Base-by-base conservation (phyloP, 257 asterid genomes). In the Handroanthus guayacan region DNA sequence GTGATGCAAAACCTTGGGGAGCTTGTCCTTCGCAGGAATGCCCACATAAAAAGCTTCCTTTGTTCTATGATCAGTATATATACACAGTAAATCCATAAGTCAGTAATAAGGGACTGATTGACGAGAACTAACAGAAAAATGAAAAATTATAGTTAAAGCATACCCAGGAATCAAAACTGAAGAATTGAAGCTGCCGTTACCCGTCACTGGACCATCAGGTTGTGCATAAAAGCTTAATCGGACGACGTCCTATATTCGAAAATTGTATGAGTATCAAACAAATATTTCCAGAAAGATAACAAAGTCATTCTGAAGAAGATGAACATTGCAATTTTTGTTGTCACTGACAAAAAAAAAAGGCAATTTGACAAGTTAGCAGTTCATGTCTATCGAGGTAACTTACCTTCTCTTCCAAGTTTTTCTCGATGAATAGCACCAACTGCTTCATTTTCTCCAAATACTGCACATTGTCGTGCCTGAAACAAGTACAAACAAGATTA, bases 391-490 rank as follows among this genome's bases (percentile, higher is more conserved):
- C 62, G 69, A 69, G 67, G 36, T 43, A 68, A 65, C 57, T 55
- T 81, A 95, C 99, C 97, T 95, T 95, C 82, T 90, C 93, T 52
- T 92, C 99, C 90, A 95, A 81, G 39, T 77, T 91, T 80, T 87
- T 95, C 82, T 95, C 97, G 56, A 93, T 84, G 86, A 95, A 95
- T 77, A 95, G 66, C 80, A 89, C 96, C 87, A 95, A 84, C 80
- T 89, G 96, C 87, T 93, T 92, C 97, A 95, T 86, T 84, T 93
- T 92, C 86, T 95, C 99, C 86, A 95, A 80, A 77, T 85, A 92
- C 82, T 92, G 93, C 89, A 92, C 84, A 80, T 95, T 92, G 81
- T 95, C 99, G 87, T 95, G 99, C 92, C 99, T 95, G 88, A 68
- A 80, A 82, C 58, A 83, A 66, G 51, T 67, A 76, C 47, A 74